These are phyloP conservation scores for Saturnispora gosingensis DNA, from an alignment of 805 yeast genomes.

Conservation along the genomic window DNA sequence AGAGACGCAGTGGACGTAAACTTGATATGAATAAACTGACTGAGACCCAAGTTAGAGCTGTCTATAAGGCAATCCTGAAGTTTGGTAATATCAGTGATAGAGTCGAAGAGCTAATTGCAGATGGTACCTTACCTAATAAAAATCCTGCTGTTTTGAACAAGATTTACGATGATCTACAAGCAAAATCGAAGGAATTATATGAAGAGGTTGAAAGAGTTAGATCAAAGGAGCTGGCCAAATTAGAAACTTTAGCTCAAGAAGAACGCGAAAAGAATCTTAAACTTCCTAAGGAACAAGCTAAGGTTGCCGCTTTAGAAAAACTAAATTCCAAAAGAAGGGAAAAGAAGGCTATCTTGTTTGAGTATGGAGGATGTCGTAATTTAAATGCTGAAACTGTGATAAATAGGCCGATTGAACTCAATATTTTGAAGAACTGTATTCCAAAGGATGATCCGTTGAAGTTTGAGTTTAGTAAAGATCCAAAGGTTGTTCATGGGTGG, in stretches of 20 bases:
- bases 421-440: slow-evolving; percentile 43
- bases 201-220: slow-evolving; percentile 60
- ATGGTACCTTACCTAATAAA: slow-evolving; percentile 80
- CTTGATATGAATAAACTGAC: slow-evolving; percentile 47
- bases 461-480: slow-evolving; percentile 51
- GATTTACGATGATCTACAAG: slow-evolving; percentile 65
- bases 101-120: slow-evolving; percentile 83
- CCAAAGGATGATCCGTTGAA: slow-evolving; percentile 47
- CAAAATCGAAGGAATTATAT: slow-evolving; percentile 50
- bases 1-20: slow-evolving; percentile 27
- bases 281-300: slow-evolving; percentile 18
- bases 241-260: slow-evolving; percentile 52
- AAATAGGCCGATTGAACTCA: slow-evolving; percentile 80
- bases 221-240: slow-evolving; percentile 40
- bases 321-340: slow-evolving; percentile 58
- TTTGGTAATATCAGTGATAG: slow-evolving; percentile 68
- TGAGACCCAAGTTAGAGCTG: slow-evolving; percentile 78
- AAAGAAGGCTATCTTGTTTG: slow-evolving; percentile 83
- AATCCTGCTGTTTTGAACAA: slow-evolving; percentile 69
- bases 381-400: slow-evolving; percentile 84
- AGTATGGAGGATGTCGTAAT: slow-evolving; percentile 77
- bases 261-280: slow-evolving; percentile 35
- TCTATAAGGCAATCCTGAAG: slow-evolving; percentile 73
- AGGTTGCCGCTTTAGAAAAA: slow-evolving; percentile 25
- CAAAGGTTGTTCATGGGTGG: slow-evolving; percentile 89